Percentiles rank a stretch among this genome's conserved stretches.
Evolutionary conservation across 169 alveolate species (phyloP).

Genomic region (Amoebophrya sp.): DNA sequence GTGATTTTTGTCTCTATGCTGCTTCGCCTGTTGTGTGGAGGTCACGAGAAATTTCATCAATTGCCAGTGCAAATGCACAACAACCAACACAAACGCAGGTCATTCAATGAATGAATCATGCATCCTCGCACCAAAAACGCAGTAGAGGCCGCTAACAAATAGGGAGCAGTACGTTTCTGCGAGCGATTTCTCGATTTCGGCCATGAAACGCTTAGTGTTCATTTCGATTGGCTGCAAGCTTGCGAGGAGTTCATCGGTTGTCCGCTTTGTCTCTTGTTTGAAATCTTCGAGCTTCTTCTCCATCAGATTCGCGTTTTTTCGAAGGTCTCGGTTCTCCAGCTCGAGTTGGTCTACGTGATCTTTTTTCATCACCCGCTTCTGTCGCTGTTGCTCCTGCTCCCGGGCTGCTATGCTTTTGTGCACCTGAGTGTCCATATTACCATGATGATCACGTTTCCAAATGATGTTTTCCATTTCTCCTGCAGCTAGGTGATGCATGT

Average conservation of each 20-base stretch:
- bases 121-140: too few relatives aligned
- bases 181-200: neutral
- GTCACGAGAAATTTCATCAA: too few relatives aligned
- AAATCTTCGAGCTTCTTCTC: neutral
- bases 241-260: neutral
- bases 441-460: neutral
- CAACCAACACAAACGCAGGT: too few relatives aligned
- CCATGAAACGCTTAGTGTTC: neutral
- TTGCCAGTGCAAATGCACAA: too few relatives aligned
- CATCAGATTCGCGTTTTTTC: neutral
- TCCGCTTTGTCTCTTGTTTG: neutral
- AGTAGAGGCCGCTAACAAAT: neutral
- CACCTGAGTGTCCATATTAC: neutral
- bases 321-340: neutral
- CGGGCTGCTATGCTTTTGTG: neutral
- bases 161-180: slow-evolving; percentile 17
- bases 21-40: neutral
- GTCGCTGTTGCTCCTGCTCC: neutral
- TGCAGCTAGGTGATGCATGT: too few relatives aligned
- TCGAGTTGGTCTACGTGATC: neutral
- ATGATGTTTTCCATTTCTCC: neutral
- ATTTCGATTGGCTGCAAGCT: neutral
- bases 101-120: too few relatives aligned
- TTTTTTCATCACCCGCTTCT: neutral
- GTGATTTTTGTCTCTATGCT: neutral